phyloP scores from a whole-genome alignment of 306 rosid species.

The Rosa persica region DNA sequence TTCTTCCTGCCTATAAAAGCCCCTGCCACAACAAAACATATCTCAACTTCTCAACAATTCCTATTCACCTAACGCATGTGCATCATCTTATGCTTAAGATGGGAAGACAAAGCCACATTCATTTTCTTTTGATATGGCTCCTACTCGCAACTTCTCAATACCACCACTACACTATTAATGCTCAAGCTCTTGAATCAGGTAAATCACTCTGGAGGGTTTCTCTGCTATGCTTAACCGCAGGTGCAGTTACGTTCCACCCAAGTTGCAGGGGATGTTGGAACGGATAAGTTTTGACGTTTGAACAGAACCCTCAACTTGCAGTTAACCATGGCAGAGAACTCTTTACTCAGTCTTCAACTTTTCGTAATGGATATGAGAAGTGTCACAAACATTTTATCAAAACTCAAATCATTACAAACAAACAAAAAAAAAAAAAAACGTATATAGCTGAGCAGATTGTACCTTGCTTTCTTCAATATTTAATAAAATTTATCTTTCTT shows the following conservation, averaged over 20 bases:
- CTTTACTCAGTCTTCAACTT: neutral
- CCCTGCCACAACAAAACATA: conserved; percentile 24
- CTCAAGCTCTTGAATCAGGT: conserved; percentile 57
- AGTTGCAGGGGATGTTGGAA: neutral
- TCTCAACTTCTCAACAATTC: conserved; percentile 4
- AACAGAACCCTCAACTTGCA: neutral
- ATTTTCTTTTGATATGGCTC: conserved; percentile 48
- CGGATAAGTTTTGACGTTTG: neutral
- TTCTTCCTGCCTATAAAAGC: conserved; percentile 26
- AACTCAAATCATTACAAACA: neutral
- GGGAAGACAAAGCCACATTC: conserved; percentile 46
- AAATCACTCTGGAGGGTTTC: neutral
- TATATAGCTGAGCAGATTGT: neutral
- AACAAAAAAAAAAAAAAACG: neutral
- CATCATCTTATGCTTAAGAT: conserved; percentile 37
- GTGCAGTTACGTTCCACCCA: neutral
- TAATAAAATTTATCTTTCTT: conserved; percentile 5
- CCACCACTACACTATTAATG: conserved; percentile 31
- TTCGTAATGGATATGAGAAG: neutral
- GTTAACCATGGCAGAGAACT: conserved; percentile 1
- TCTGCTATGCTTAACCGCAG: neutral
- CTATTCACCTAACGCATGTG: conserved; percentile 34
- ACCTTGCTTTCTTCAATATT: conserved; percentile 15
- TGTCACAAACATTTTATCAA: neutral
- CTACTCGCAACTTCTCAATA: conserved; percentile 53